Base-by-base conservation (phyloP, 805 yeast species). In the Torulaspora indica region DNA sequence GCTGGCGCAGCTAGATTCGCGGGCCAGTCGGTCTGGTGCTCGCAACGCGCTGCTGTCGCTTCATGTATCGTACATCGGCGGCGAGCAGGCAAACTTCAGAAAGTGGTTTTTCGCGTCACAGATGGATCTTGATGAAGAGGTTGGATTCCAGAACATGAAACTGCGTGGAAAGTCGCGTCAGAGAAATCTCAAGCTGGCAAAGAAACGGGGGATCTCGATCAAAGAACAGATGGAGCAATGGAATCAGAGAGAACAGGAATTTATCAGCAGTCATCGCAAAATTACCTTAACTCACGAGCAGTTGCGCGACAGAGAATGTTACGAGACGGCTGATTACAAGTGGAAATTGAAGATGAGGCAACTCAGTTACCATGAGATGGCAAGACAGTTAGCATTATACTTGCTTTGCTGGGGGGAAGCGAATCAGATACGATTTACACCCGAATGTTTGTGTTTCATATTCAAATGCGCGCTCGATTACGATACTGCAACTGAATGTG, bases 71-170 rank as follows among this genome's bases (percentile, higher is more conserved):
- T 91, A 91, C 64, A 87, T 91, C 49, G 97, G 96, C 0, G 97
- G 98, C 13, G 86, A 81, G 39, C 72, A 81, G 47, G 77, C 97
- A 3, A 91, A 91, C 66, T 91, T 82, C 66, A 77, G 82, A 58
- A 88, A 85, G 64, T 91, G 98, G 98, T 88, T 81, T 63, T 85
- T 90, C 66, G 87, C 95, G 35, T 87, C 95, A 7, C 87, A 82
- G 64, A 68, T 84, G 29, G 89, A 82, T 52, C 65, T 83, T 38
- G 96, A 89, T 65, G 84, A 78, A 43, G 82, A 77, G 42, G 67
- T 78, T 34, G 84, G 84, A 3, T 73, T 75, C 58, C 68, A 74
- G 47, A 71, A 73, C 57, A 75, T 76, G 78, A 75, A 76, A 64
- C 65, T 77, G 46, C 63, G 59, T 20, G 81, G 79, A 6, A 70